Evolutionary conservation across 805 yeast genomes (phyloP).

Genomic region (Hanseniaspora lindneri): DNA sequence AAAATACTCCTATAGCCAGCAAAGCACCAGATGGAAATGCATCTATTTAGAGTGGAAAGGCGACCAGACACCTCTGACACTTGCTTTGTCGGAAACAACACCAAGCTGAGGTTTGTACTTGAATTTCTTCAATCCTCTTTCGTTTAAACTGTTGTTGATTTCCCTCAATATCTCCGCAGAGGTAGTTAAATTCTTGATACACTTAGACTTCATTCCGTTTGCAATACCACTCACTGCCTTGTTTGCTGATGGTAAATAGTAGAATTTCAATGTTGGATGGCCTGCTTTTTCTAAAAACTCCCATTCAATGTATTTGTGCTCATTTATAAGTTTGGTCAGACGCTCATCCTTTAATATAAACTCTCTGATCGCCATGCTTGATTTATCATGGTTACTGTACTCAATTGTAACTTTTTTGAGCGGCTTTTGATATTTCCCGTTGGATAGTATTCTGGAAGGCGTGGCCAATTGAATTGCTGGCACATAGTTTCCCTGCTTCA

Average conservation of each 20-base stretch:
- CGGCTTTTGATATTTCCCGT: conserved; percentile 67
- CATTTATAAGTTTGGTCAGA: conserved; percentile 43
- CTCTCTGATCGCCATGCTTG: conserved; percentile 72
- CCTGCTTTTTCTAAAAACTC: conserved; percentile 61
- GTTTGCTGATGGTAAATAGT: conserved; percentile 37
- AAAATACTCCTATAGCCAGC: conserved; percentile 34
- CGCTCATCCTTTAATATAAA: conserved; percentile 41
- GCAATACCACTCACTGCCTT: conserved; percentile 60
- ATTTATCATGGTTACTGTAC: conserved; percentile 93
- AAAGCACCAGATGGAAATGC: no score
- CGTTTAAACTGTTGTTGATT: conserved; percentile 52
- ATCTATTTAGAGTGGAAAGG: conserved; percentile 61
- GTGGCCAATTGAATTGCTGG: conserved; percentile 43
- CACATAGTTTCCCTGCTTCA: conserved; percentile 25
- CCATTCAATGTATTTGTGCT: conserved; percentile 59
- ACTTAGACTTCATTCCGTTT: conserved; percentile 54
- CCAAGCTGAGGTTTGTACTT: conserved; percentile 12
- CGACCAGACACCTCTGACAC: conserved; percentile 96
- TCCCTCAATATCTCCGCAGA: conserved; percentile 53
- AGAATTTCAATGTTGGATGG: conserved; percentile 51
- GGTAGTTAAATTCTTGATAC: conserved; percentile 51
- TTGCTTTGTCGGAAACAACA: conserved; percentile 65
- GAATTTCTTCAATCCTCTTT: conserved; percentile 11
- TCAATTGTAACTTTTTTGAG: conserved; percentile 66
- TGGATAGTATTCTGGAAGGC: conserved; percentile 46